Evolutionary conservation across 2,329 filamentous ascomycete species (phyloP).

Genomic region (Gnomoniopsis sp.): DNA sequence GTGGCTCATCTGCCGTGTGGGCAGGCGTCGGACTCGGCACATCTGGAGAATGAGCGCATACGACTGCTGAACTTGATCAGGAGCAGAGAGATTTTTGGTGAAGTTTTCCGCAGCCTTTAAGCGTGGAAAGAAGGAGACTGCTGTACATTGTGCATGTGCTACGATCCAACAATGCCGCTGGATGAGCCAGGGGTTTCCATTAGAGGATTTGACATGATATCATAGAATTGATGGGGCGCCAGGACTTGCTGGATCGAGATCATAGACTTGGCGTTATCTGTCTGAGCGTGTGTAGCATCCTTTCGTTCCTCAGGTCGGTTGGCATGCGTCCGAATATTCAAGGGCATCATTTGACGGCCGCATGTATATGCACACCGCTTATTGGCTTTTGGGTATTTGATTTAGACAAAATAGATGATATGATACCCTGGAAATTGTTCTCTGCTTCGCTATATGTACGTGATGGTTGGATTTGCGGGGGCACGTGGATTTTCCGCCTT

Average conservation of each 20-base stretch:
- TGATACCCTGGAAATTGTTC: background rate
- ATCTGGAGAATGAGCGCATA: slow-evolving; percentile 93
- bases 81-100: slow-evolving; percentile 85
- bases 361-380: background rate
- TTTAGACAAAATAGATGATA: background rate
- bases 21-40: slow-evolving; percentile 88
- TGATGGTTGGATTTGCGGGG: background rate
- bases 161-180: background rate
- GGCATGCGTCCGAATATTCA: background rate
- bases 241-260: background rate
- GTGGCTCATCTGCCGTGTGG: slow-evolving; percentile 93
- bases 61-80: slow-evolving; percentile 84
- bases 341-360: background rate
- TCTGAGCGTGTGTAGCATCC: background rate
- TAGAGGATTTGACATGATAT: too few species aligned
- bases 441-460: too few species aligned
- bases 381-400: background rate
- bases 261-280: background rate
- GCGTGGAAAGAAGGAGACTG: too few species aligned
- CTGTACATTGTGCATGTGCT: background rate
- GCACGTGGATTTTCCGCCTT: too few species aligned
- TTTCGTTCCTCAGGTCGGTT: too few species aligned
- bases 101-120: slow-evolving; percentile 77
- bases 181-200: background rate
- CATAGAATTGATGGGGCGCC: too few species aligned